Evolutionary conservation across 768 basidiomycete species (phyloP).

Genomic region (Pleurotus tuber-regium): DNA sequence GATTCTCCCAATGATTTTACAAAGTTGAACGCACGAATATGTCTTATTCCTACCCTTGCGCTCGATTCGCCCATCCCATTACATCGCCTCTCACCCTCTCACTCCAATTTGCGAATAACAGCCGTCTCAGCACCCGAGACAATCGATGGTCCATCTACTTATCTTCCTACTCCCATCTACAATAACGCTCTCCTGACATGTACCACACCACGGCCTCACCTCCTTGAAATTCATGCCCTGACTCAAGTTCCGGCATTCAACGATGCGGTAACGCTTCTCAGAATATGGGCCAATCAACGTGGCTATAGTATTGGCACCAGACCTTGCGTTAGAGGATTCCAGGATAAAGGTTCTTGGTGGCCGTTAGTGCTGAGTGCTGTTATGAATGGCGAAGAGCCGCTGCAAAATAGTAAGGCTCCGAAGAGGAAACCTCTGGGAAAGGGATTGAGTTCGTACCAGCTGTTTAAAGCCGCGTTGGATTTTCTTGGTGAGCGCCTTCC

Average conservation of each 20-base stretch:
- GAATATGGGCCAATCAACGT: slow-evolving; percentile 88
- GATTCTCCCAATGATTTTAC: slow-evolving; percentile 54
- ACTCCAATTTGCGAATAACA: slow-evolving; percentile 51
- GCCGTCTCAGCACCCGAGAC: slow-evolving; percentile 15
- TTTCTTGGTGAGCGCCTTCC: slow-evolving; percentile 61
- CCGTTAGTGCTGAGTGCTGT: slow-evolving; percentile 55
- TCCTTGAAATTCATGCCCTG: slow-evolving; percentile 51
- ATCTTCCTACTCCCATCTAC: slow-evolving; percentile 71
- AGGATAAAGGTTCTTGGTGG: slow-evolving; percentile 70
- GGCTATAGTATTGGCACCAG: slow-evolving; percentile 64
- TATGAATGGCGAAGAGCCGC: slow-evolving; percentile 64
- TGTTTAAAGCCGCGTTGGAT: slow-evolving; percentile 83
- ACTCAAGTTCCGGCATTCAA: slow-evolving; percentile 62
- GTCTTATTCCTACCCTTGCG: slow-evolving; percentile 69
- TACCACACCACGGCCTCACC: slow-evolving; percentile 45
- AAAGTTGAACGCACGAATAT: slow-evolving; percentile 68
- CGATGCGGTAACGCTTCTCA: slow-evolving; percentile 75
- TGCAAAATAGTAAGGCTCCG: slow-evolving; percentile 25
- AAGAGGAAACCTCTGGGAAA: slow-evolving; percentile 65
- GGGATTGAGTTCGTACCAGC: slow-evolving; percentile 87
- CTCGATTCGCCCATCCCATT: slow-evolving; percentile 61
- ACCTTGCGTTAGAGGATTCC: slow-evolving; percentile 64
- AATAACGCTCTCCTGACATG: slow-evolving; percentile 67
- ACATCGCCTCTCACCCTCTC: slow-evolving; percentile 68
- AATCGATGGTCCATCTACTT: slow-evolving; percentile 21